phyloP scores from a whole-genome alignment of 2,329 filamentous ascomycete species.

The Penicillium fuscoglaucum region DNA sequence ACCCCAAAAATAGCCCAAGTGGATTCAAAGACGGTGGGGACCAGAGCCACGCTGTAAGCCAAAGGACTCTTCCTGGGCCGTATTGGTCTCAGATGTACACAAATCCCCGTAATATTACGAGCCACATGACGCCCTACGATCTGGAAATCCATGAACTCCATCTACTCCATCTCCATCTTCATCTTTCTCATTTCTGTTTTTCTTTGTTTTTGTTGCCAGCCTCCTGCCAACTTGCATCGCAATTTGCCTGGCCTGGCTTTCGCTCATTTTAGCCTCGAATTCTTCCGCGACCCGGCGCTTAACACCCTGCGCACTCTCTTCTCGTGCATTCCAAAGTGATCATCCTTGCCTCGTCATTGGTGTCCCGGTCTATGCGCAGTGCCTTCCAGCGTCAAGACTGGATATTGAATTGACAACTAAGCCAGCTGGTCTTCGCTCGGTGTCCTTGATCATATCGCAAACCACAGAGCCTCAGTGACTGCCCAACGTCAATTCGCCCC shows the following conservation, averaged over 20 bases:
- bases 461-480: not conserved
- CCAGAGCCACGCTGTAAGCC: not conserved
- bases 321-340: conserved; percentile 17
- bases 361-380: conserved; percentile 10
- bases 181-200: conserved; percentile 8
- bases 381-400: not conserved
- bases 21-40: conserved; percentile 17
- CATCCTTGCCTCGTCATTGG: conserved; percentile 7
- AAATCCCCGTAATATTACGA: conserved; percentile 25
- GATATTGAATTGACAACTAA: not conserved
- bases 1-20: conserved; percentile 26
- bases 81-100: conserved; percentile 13
- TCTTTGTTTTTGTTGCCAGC: not conserved
- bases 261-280: conserved; percentile 5
- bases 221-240: not conserved
- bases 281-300: conserved; percentile 22
- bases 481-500: conserved; percentile 1
- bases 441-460: not conserved
- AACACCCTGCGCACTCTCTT: conserved; percentile 20
- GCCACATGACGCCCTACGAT: conserved; percentile 25
- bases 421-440: conserved; percentile 9
- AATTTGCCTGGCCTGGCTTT: not conserved
- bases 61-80: not conserved
- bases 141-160: conserved; percentile 23
- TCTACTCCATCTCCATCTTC: conserved; percentile 1